Evolutionary conservation across 345 rosid genomes (phyloP).

Genomic region (Linum tenue): DNA sequence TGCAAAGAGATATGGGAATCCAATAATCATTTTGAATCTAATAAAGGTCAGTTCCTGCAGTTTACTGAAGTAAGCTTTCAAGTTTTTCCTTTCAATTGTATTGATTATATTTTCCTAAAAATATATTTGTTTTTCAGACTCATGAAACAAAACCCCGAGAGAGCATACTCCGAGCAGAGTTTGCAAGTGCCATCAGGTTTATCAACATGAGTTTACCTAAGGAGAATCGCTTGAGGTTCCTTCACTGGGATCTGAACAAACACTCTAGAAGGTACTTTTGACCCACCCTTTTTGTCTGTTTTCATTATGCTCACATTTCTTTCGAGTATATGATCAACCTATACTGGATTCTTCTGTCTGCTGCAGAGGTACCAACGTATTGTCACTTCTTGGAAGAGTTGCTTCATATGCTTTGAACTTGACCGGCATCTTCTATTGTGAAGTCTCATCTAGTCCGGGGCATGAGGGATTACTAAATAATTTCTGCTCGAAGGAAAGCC

Average conservation of each 20-base stretch:
- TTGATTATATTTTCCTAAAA: conserved; percentile 13
- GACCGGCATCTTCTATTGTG: conserved; percentile 73
- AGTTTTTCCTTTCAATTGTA: conserved; percentile 9
- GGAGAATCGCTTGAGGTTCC: conserved; percentile 65
- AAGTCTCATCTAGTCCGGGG: conserved; percentile 32
- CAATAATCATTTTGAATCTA: conserved; percentile 72
- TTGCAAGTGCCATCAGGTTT: conserved; percentile 59
- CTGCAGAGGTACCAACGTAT: conserved; percentile 58
- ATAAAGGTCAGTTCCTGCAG: conserved; percentile 52
- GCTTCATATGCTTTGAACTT: conserved; percentile 58
- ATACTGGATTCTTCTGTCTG: conserved; percentile 15
- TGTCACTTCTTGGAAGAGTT: conserved; percentile 56
- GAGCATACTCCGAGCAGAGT: conserved; percentile 73
- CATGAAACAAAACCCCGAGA: conserved; percentile 88
- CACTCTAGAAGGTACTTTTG: conserved; percentile 54
- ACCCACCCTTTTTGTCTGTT: conserved; percentile 1
- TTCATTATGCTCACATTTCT: background rate
- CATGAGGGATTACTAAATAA: conserved; percentile 29
- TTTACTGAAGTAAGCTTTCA: conserved; percentile 2
- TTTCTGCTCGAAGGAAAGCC: conserved; percentile 18
- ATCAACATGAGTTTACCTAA: conserved; percentile 51
- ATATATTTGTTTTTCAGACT: conserved; percentile 37
- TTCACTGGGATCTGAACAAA: conserved; percentile 80
- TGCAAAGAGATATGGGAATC: conserved; percentile 80
- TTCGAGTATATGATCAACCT: conserved; percentile 8